A percentile compares a stretch with the other conserved stretches of the same genome.
phyloP scores from a whole-genome alignment of 768 basidiomycete species.

The Serendipita vermifera region DNA sequence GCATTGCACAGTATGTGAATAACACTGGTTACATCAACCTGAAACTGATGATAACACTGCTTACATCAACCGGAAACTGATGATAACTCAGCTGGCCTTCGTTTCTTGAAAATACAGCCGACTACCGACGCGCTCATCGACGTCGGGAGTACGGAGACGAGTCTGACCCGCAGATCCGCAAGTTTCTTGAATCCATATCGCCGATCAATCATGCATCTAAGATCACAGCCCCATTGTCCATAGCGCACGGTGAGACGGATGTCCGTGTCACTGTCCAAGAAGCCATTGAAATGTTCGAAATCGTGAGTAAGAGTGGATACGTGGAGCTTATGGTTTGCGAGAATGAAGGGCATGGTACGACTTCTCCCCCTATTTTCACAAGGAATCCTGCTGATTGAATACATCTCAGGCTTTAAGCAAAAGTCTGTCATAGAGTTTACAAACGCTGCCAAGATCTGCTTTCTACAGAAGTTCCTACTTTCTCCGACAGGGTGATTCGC shows the following conservation, averaged over 20 bases:
- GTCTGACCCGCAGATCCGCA: slow-evolving; percentile 26
- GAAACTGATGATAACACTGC: too few species aligned
- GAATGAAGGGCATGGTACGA: slow-evolving; percentile 32
- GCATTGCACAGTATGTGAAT: slow-evolving; percentile 29
- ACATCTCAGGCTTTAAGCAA: slow-evolving; percentile 29
- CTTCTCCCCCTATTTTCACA: neutral
- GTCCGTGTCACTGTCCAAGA: slow-evolving; percentile 30
- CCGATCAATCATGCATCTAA: slow-evolving; percentile 29
- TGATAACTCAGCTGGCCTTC: too few species aligned
- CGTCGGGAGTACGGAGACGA: slow-evolving; percentile 33
- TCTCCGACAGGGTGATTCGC: too few species aligned
- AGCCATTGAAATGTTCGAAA: slow-evolving; percentile 28
- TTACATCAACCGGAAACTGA: too few species aligned
- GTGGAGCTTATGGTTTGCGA: slow-evolving; percentile 30
- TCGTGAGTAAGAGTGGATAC: slow-evolving; percentile 21
- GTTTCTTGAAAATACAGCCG: slow-evolving; percentile 32
- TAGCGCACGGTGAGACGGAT: slow-evolving; percentile 33
- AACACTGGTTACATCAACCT: too few species aligned
- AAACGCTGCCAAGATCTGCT: slow-evolving; percentile 29
- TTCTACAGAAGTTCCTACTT: slow-evolving; percentile 26
- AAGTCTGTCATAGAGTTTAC: slow-evolving; percentile 33
- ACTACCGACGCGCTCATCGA: slow-evolving; percentile 25
- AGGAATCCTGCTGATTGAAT: slow-evolving; percentile 5
- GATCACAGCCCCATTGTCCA: slow-evolving; percentile 27
- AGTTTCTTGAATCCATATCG: slow-evolving; percentile 29